Evolutionary conservation across 2,329 filamentous ascomycete genomes (phyloP).

Genomic region (Clonostachys rhizophaga): DNA sequence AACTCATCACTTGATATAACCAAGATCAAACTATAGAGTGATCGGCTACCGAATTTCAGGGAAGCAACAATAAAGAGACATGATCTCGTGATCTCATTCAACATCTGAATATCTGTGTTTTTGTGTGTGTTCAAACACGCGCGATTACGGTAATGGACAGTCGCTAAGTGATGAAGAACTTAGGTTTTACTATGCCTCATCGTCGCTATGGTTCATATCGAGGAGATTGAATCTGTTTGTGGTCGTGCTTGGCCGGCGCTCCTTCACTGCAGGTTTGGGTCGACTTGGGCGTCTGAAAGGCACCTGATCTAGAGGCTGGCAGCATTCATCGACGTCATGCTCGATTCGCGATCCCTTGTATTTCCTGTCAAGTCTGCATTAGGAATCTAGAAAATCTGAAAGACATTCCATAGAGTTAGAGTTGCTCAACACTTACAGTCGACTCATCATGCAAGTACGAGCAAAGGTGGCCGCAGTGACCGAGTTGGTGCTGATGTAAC

Average conservation of each 20-base stretch:
- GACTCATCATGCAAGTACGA: slow-evolving; percentile 71
- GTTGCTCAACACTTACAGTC: slow-evolving; percentile 30
- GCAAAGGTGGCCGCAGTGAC: slow-evolving; percentile 73
- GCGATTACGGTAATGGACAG: too few species aligned
- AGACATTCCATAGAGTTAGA: not conserved
- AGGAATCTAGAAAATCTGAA: slow-evolving; percentile 3
- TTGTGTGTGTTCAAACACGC: too few species aligned
- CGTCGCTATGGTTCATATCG: slow-evolving; percentile 36
- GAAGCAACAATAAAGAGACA: not conserved
- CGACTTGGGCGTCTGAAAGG: slow-evolving; percentile 1
- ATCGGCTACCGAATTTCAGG: too few species aligned
- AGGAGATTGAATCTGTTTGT: slow-evolving; percentile 60
- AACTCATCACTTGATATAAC: too few species aligned
- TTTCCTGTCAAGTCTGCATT: slow-evolving; percentile 36
- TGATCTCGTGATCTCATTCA: not conserved
- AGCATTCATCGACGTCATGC: slow-evolving; percentile 71
- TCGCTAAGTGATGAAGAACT: too few species aligned
- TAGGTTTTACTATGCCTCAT: too few species aligned
- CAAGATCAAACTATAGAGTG: too few species aligned
- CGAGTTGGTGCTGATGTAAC: slow-evolving; percentile 71
- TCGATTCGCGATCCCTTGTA: slow-evolving; percentile 71
- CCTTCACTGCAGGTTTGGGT: too few species aligned
- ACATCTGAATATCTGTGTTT: not conserved
- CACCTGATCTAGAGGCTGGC: slow-evolving; percentile 40
- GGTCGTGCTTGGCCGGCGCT: slow-evolving; percentile 2